These are phyloP conservation scores for Fusarium drepaniforme DNA, from an alignment of 2,329 filamentous ascomycete species.

Conservation along the genomic window DNA sequence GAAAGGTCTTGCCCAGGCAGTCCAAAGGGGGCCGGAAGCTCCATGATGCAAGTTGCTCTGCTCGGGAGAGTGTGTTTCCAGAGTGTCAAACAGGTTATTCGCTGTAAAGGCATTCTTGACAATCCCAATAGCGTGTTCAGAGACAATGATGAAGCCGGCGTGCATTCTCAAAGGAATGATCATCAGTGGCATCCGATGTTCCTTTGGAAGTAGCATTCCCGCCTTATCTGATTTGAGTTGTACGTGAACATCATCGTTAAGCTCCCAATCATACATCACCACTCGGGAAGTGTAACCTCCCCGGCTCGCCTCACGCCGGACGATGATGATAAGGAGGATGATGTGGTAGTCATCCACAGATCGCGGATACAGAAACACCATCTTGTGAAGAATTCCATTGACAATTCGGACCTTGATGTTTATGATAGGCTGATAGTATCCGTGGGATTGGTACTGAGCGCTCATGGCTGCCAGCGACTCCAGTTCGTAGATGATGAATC, in stretches of 20 bases:
- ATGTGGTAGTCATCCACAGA: slow-evolving; percentile 76
- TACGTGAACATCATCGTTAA: slow-evolving; percentile 59
- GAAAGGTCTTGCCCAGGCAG: slow-evolving; percentile 84
- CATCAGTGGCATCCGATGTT: slow-evolving; percentile 73
- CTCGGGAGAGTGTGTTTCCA: slow-evolving; percentile 55
- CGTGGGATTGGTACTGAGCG: slow-evolving; percentile 58
- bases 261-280: slow-evolving; percentile 72
- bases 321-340: slow-evolving; percentile 78
- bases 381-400: slow-evolving; percentile 82
- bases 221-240: slow-evolving; percentile 61
- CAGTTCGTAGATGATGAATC: slow-evolving; percentile 79
- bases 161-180: slow-evolving; percentile 78
- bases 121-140: slow-evolving; percentile 68
- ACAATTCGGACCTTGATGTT: slow-evolving; percentile 59
- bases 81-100: slow-evolving; percentile 60
- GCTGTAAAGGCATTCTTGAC: slow-evolving; percentile 67
- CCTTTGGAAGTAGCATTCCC: slow-evolving; percentile 63
- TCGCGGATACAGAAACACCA: slow-evolving; percentile 86
- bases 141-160: slow-evolving; percentile 79
- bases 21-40: slow-evolving; percentile 73
- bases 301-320: slow-evolving; percentile 53
- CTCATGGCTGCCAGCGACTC: slow-evolving; percentile 66
- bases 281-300: slow-evolving; percentile 56
- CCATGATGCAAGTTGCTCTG: slow-evolving; percentile 62
- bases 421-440: slow-evolving; percentile 70